Evolutionary conservation across 352 stramenopile genomes (phyloP).

Genomic region (Phytophthora niederhauseri): DNA sequence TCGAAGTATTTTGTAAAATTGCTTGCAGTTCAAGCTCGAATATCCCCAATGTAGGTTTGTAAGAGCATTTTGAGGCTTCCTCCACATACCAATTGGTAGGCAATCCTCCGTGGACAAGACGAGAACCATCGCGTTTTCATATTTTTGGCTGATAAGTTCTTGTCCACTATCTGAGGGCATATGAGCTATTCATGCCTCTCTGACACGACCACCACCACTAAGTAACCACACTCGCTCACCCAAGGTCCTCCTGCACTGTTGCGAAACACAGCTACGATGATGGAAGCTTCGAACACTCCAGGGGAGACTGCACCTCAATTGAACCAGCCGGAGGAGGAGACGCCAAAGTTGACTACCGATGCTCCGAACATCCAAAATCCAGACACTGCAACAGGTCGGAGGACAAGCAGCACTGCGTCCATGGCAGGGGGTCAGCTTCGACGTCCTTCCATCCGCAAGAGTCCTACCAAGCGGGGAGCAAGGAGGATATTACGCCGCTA

Average conservation of each 20-base stretch:
- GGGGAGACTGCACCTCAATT: background rate
- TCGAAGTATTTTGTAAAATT: too few relatives aligned
- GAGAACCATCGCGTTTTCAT: background rate
- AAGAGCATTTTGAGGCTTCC: too few relatives aligned
- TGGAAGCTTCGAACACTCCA: background rate
- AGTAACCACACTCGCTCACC: background rate
- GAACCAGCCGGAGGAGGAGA: background rate
- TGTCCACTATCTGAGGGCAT: background rate
- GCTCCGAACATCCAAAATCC: too few relatives aligned
- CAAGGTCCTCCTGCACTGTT: background rate
- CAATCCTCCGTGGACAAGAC: background rate
- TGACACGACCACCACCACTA: background rate
- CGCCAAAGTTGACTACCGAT: background rate
- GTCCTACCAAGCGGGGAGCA: background rate
- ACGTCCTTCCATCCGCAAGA: constrained; percentile 5
- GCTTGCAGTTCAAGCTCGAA: too few relatives aligned
- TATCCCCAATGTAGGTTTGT: too few relatives aligned
- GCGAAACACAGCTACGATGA: background rate
- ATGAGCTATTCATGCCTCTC: background rate
- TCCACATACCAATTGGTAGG: too few relatives aligned
- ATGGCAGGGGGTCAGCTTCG: background rate
- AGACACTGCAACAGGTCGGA: background rate
- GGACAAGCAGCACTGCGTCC: background rate
- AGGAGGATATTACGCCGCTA: constrained; percentile 7
- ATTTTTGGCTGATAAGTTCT: background rate